Percentiles rank a stretch among this genome's conserved stretches.
Conservation (phyloP, 2,329 filamentous ascomycete genomes). For the Neurospora sp. region DNA sequence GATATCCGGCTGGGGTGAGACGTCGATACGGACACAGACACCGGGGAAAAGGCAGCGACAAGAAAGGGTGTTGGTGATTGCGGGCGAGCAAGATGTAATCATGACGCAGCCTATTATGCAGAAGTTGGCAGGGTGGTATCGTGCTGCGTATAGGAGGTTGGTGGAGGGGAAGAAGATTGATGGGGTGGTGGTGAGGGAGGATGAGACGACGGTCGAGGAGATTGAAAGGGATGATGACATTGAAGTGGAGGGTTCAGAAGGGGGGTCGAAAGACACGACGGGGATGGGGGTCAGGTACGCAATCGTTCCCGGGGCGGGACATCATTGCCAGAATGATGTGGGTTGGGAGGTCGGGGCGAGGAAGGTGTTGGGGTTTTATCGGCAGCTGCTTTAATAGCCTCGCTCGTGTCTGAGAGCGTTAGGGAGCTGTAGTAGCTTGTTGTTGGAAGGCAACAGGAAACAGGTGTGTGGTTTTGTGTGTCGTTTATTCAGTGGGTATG, state of each 20-base stretch:
- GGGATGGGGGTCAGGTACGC: constrained; percentile 30
- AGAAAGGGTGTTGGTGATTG: constrained; percentile 29
- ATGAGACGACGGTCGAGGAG: constrained; percentile 9
- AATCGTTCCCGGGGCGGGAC: constrained; percentile 34
- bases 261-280: background rate
- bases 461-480: background rate
- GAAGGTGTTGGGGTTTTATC: constrained; percentile 33
- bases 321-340: constrained; percentile 45
- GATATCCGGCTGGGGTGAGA: constrained; percentile 20
- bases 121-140: constrained; percentile 30
- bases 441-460: background rate
- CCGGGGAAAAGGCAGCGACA: constrained; percentile 2
- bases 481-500: no score
- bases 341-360: constrained; percentile 36
- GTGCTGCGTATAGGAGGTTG: constrained; percentile 22
- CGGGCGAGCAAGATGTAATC: constrained; percentile 30
- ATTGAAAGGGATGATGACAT: background rate
- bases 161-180: constrained; percentile 23
- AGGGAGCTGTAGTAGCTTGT: background rate
- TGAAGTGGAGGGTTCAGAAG: background rate
- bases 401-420: background rate
- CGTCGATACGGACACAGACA: no score
- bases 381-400: constrained; percentile 12
- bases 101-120: constrained; percentile 29
- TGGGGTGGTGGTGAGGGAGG: constrained; percentile 5